A percentile compares a stretch with the other conserved stretches of the same genome.
Evolutionary conservation across 768 basidiomycete genomes (phyloP).

Genomic region (Tephrocybe sp.): DNA sequence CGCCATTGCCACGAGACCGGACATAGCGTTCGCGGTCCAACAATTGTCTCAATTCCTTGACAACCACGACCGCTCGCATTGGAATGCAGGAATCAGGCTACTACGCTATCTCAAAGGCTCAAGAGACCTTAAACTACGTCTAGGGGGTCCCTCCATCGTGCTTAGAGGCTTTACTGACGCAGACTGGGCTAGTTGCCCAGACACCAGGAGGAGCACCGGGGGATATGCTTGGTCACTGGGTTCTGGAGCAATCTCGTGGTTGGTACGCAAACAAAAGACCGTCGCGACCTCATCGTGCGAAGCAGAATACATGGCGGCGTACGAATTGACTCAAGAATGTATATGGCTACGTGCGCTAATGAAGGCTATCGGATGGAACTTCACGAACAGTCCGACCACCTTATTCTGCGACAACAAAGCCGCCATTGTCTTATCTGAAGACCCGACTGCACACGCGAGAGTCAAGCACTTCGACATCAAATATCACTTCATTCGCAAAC

Average conservation of each 20-base stretch:
- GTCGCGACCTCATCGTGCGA: slow-evolving; percentile 25
- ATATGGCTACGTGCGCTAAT: slow-evolving; percentile 18
- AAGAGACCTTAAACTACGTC: background rate
- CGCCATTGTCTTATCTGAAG: slow-evolving; percentile 27
- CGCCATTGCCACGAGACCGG: background rate
- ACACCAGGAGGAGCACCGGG: slow-evolving; percentile 18
- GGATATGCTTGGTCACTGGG: slow-evolving; percentile 19
- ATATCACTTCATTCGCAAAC: slow-evolving; percentile 35
- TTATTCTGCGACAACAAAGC: slow-evolving; percentile 33
- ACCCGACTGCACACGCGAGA: slow-evolving; percentile 30
- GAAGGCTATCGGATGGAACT: slow-evolving; percentile 6
- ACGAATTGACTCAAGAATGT: slow-evolving; percentile 19
- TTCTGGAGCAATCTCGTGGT: slow-evolving; percentile 19
- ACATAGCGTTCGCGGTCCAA: background rate
- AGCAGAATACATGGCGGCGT: slow-evolving; percentile 38
- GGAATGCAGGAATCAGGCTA: slow-evolving; percentile 4
- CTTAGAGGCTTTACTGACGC: slow-evolving; percentile 22
- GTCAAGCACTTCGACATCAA: slow-evolving; percentile 41
- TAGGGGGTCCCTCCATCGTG: background rate
- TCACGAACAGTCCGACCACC: slow-evolving; percentile 6
- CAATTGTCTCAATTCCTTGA: slow-evolving; percentile 2
- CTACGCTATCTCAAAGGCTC: slow-evolving; percentile 8
- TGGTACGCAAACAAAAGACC: slow-evolving; percentile 1
- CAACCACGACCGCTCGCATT: background rate
- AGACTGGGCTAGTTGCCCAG: slow-evolving; percentile 19